Evolutionary conservation across 2,329 filamentous ascomycete genomes (phyloP), one percentile per base, ranked within the genome.

Genomic region (Colletotrichum incanum): DNA sequence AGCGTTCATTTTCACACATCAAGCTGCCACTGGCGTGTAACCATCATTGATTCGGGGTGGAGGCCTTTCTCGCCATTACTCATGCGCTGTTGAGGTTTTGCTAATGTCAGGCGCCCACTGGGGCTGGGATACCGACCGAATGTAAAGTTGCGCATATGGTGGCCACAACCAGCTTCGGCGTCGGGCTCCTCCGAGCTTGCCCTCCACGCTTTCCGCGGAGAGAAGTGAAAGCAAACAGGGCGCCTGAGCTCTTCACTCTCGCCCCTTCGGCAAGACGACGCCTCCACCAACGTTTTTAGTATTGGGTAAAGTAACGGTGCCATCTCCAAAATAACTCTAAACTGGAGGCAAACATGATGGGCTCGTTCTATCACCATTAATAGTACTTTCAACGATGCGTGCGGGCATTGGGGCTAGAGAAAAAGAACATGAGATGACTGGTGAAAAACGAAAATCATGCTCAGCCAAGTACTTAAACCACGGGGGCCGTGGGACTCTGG

Each of bases 381-480:
- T 12, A 20, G 31, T 31, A 28, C n/a, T 20, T 14, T 14, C 8
- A 23, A 62, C 45, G 11, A 34, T 26, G 45, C 20, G 18, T 47
- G n/a, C 43, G 14, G 14, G 12, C 11, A 37, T 31, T 23, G 5
- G 31, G 31, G 37, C 12, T 20, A 37, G 34, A 26, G 54, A 26
- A 26, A 3, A 18, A 11, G 8, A 43, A 55, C 49, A 34, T 64
- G 49, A 20, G 61, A 64, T 64, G 61, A 64, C 37, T 43, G 49
- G 37, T 18, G 37, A 34, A 55, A 23, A 55, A 45, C 16, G 26
- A 45, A 23, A 5, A 12, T 28, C 18, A 18, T 64, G 37, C 61
- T 55, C 37, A 34, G 28, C 58, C 18, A 12, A 23, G 39, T 39
- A 50, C 23, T 14, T 28, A 28, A 12, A 18, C 9, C 20, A 49